phyloP scores from a whole-genome alignment of 495 filamentous ascomycete species.

The Podospora australis region DNA sequence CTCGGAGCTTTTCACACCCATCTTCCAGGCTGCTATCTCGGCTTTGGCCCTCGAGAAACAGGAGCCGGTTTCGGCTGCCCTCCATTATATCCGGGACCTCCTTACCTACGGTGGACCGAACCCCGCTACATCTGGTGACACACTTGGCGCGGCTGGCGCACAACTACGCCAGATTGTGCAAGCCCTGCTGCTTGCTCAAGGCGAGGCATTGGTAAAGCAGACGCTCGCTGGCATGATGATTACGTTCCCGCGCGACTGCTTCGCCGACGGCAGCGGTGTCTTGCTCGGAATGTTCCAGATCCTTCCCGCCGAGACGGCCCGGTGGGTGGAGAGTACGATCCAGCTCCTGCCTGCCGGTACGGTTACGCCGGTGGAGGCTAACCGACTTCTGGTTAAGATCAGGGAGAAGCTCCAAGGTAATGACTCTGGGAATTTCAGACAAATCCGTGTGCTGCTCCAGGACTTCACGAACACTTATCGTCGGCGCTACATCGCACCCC shows the following conservation, averaged over 20 bases:
- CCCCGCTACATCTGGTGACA: constrained; percentile 64
- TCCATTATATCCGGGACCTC: constrained; percentile 91
- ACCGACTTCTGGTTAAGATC: constrained; percentile 60
- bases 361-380: constrained; percentile 55
- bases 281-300: constrained; percentile 83
- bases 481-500: constrained; percentile 85
- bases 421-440: constrained; percentile 56
- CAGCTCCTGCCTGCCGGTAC: constrained; percentile 76
- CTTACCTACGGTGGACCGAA: constrained; percentile 79
- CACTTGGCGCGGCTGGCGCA: constrained; percentile 39
- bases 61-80: constrained; percentile 80
- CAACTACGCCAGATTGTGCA: constrained; percentile 68
- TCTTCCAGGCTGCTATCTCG: constrained; percentile 79
- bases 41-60: constrained; percentile 82
- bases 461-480: constrained; percentile 95
- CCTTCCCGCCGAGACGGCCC: constrained; percentile 65
- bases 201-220: constrained; percentile 74
- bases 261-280: constrained; percentile 89
- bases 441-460: constrained; percentile 80
- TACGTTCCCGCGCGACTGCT: constrained; percentile 88
- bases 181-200: constrained; percentile 60
- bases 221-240: constrained; percentile 98
- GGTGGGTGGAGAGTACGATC: constrained; percentile 77
- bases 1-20: constrained; percentile 68
- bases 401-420: constrained; percentile 58